Conservation (phyloP, 2,329 filamentous ascomycete species). For the Colletotrichum lentis region DNA sequence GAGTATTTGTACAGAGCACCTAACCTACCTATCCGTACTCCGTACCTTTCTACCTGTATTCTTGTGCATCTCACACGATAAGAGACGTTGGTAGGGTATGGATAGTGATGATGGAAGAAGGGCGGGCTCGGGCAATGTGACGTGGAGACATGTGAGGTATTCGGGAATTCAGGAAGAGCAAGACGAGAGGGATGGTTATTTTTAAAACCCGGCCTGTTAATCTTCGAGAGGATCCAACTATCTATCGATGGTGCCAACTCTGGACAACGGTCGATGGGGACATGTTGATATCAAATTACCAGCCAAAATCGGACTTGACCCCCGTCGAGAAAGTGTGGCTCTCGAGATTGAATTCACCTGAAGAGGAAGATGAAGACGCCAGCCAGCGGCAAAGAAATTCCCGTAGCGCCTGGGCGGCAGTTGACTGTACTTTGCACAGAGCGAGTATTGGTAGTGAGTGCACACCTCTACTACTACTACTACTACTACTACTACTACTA, state of each 20-base stretch:
- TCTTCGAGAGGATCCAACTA: conserved; percentile 16
- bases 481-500: no score
- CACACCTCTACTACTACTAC: no score
- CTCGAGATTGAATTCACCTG: conserved; percentile 12
- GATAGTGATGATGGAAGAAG: conserved; percentile 22
- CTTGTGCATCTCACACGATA: neutral
- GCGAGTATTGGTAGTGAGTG: no score
- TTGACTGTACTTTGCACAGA: neutral
- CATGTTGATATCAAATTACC: neutral
- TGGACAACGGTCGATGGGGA: neutral
- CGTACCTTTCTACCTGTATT: no score
- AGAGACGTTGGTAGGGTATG: neutral
- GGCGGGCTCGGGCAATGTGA: conserved; percentile 11
- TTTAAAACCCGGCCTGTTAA: conserved; percentile 21
- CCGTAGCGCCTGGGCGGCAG: conserved; percentile 8
- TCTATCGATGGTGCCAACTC: neutral
- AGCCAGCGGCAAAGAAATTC: conserved; percentile 11
- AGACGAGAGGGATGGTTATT: conserved; percentile 11
- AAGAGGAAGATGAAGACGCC: conserved; percentile 10
- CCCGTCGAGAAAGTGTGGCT: conserved; percentile 7
- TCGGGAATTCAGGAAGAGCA: neutral
- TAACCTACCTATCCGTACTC: no score
- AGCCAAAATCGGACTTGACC: conserved; percentile 11
- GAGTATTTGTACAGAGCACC: no score
- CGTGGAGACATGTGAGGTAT: conserved; percentile 11